phyloP scores from a whole-genome alignment of 805 yeast species.

The Candida anglica region DNA sequence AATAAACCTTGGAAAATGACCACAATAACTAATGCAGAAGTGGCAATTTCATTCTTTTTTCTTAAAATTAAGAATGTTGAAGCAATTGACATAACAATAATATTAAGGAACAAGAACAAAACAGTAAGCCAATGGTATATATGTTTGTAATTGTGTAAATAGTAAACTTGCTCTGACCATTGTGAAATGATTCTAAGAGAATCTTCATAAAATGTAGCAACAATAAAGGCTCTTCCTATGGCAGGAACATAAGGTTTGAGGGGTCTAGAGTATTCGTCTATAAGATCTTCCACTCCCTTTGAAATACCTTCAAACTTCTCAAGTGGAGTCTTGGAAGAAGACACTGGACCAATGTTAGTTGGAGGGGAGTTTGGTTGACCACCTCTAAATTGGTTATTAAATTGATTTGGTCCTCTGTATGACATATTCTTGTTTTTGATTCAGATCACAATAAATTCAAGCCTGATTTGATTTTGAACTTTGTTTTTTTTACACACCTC shows the following conservation, averaged over 20 bases:
- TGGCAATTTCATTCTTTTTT: slow-evolving; percentile 65
- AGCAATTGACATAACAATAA: slow-evolving; percentile 67
- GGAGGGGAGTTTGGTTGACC: slow-evolving; percentile 12
- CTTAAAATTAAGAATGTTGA: slow-evolving; percentile 69
- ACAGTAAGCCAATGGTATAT: slow-evolving; percentile 74
- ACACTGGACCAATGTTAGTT: slow-evolving; percentile 22
- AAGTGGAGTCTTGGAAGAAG: slow-evolving; percentile 20
- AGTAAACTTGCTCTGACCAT: slow-evolving; percentile 89
- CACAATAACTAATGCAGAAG: slow-evolving; percentile 63
- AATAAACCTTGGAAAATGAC: slow-evolving; percentile 80
- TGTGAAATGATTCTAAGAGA: slow-evolving; percentile 77
- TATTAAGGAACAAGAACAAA: slow-evolving; percentile 61
- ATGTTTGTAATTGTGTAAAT: slow-evolving; percentile 74
- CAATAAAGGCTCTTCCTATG: slow-evolving; percentile 84
- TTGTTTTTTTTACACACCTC: too few species aligned
- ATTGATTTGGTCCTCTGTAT: slow-evolving; percentile 42
- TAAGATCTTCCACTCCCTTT: slow-evolving; percentile 49
- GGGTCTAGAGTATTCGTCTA: slow-evolving; percentile 48
- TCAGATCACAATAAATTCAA: too few species aligned
- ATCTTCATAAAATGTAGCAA: slow-evolving; percentile 92
- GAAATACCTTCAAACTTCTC: slow-evolving; percentile 49
- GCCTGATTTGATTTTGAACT: too few species aligned
- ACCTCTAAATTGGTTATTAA: slow-evolving; percentile 32
- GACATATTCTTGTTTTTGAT: too few species aligned
- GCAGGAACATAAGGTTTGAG: slow-evolving; percentile 77